These are phyloP conservation scores for Nitzschia sp. DNA, from an alignment of 108 stramenopile species.

Conservation along the genomic window DNA sequence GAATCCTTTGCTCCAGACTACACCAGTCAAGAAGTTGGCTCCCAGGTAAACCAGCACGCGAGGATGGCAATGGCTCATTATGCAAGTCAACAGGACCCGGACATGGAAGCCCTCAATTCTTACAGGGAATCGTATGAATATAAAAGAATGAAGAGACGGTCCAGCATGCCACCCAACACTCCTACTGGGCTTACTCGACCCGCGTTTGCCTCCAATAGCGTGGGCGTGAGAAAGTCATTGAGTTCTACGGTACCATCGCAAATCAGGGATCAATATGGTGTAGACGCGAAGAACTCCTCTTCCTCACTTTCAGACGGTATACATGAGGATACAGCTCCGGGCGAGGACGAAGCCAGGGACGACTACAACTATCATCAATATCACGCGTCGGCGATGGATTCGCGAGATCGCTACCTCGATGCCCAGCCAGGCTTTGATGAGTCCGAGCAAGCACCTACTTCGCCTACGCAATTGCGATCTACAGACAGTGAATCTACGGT, in stretches of 20 bases:
- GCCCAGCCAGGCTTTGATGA: slow-evolving; percentile 11
- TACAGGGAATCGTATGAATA: slow-evolving; percentile 1
- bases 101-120: not conserved
- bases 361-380: not conserved
- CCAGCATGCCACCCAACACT: slow-evolving; percentile 8
- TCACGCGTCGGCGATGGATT: not conserved
- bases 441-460: not conserved
- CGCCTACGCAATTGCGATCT: slow-evolving; percentile 14
- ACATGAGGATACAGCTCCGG: slow-evolving; percentile 3
- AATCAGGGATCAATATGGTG: too few relatives aligned
- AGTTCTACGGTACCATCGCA: too few relatives aligned
- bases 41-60: not conserved
- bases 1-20: too few relatives aligned
- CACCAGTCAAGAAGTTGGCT: not conserved
- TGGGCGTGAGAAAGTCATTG: too few relatives aligned
- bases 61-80: not conserved
- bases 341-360: not conserved
- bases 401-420: not conserved
- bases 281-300: not conserved
- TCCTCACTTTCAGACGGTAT: slow-evolving; percentile 11
- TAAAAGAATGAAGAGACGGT: not conserved
- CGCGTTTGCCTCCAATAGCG: not conserved
- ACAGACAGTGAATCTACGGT: slow-evolving; percentile 16
- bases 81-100: not conserved
- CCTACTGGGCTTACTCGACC: slow-evolving; percentile 1